Percentiles rank a stretch among this genome's conserved stretches.
Evolutionary conservation across 2,329 filamentous ascomycete species (phyloP).

Genomic region (Talaromyces sp.): DNA sequence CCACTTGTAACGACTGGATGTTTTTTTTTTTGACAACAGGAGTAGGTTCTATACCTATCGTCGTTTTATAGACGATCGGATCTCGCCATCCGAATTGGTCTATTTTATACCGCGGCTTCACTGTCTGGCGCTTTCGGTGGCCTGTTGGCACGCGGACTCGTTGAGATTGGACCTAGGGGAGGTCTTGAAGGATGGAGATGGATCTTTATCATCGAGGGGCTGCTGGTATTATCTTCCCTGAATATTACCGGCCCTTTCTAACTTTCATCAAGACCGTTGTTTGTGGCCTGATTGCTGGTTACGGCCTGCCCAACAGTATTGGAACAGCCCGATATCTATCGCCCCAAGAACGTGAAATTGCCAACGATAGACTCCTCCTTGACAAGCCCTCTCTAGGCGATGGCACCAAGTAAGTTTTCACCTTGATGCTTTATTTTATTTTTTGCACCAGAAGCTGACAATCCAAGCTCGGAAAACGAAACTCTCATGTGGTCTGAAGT

Average conservation of each 20-base stretch:
- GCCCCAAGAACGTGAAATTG: conserved; percentile 48
- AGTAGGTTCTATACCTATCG: conserved; percentile 59
- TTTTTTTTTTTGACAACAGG: background rate
- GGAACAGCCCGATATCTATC: conserved; percentile 53
- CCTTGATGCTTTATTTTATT: background rate
- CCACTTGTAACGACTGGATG: background rate
- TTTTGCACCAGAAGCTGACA: background rate
- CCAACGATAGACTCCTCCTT: conserved; percentile 41
- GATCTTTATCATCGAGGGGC: conserved; percentile 60
- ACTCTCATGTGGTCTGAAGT: conserved; percentile 60
- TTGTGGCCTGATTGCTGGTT: conserved; percentile 49
- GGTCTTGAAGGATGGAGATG: conserved; percentile 57
- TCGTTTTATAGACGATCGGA: conserved; percentile 58
- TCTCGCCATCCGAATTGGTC: conserved; percentile 58
- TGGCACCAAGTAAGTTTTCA: conserved; percentile 17
- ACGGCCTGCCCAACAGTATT: conserved; percentile 54
- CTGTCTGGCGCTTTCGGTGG: conserved; percentile 62
- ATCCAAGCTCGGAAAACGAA: conserved; percentile 33
- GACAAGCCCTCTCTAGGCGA: conserved; percentile 26
- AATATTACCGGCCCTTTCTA: background rate
- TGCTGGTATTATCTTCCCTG: conserved; percentile 21
- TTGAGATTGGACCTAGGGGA: conserved; percentile 53
- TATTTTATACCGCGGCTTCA: conserved; percentile 65
- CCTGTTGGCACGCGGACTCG: conserved; percentile 57
- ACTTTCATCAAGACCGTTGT: conserved; percentile 46